These are phyloP conservation scores for Paspalum vaginatum DNA, from an alignment of 176 grass and related monocot species.

Conservation along the genomic window DNA sequence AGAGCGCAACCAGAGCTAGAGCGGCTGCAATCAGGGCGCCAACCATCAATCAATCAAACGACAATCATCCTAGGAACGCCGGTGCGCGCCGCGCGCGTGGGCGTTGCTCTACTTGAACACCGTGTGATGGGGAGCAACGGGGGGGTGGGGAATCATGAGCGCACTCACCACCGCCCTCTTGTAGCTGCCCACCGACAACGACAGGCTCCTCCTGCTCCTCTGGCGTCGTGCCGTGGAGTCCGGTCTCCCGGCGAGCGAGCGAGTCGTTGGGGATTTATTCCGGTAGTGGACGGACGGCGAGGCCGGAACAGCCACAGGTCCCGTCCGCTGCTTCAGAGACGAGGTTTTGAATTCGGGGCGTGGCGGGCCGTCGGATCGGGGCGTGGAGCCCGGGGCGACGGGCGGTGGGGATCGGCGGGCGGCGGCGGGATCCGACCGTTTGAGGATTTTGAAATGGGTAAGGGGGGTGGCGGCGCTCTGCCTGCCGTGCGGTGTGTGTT, in stretches of 20 bases:
- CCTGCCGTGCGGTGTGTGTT: background rate
- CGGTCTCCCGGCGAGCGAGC: background rate
- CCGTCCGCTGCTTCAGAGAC: constrained; percentile 5
- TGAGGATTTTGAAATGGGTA: constrained; percentile 45
- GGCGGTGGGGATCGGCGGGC: constrained; percentile 2
- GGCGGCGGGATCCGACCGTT: constrained; percentile 56
- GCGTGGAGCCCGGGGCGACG: background rate
- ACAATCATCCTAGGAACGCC: background rate
- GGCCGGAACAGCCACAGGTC: background rate
- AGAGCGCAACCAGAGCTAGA: constrained; percentile 17
- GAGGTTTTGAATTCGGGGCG: constrained; percentile 61
- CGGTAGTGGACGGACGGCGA: constrained; percentile 3
- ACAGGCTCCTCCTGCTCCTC: constrained; percentile 41
- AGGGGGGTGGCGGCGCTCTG: background rate
- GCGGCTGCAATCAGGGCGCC: constrained; percentile 32
- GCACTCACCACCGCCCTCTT: constrained; percentile 41
- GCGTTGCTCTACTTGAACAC: background rate
- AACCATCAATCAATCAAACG: constrained; percentile 63
- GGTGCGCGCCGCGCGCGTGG: background rate
- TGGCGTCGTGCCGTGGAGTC: constrained; percentile 39
- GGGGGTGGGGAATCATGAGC: constrained; percentile 38
- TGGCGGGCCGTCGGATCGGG: constrained; percentile 50
- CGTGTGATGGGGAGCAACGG: background rate
- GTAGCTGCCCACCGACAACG: constrained; percentile 25
- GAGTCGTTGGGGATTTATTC: constrained; percentile 57